These are phyloP conservation scores for Zizania latifolia DNA, from an alignment of 176 grass and related monocot species.

Conservation along the genomic window DNA sequence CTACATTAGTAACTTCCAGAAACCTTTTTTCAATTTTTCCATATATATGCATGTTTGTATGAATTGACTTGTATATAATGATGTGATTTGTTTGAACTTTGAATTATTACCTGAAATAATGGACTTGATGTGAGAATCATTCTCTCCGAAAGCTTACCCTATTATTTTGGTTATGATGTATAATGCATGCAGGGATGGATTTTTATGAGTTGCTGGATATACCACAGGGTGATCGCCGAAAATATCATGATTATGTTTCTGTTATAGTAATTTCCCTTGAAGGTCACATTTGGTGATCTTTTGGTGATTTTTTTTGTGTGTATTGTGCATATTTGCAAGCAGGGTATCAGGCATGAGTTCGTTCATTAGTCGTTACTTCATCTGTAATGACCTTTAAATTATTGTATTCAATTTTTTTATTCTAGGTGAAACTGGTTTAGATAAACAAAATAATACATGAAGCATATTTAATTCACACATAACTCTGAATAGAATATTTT, in stretches of 20 bases:
- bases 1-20: background rate
- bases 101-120: background rate
- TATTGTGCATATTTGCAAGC: background rate
- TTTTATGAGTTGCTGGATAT: slow-evolving; percentile 82
- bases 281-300: slow-evolving; percentile 73
- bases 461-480: too few species aligned
- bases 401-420: too few species aligned
- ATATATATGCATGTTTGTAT: background rate
- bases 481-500: too few species aligned
- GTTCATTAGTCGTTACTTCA: background rate
- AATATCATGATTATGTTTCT: slow-evolving; percentile 84
- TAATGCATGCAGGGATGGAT: slow-evolving; percentile 55
- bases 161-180: background rate
- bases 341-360: background rate
- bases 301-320: slow-evolving; percentile 12
- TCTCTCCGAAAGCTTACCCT: background rate
- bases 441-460: too few species aligned
- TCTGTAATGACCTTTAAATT: slow-evolving; percentile 12
- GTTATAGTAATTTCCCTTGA: slow-evolving; percentile 79
- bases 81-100: background rate
- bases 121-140: background rate
- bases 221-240: slow-evolving; percentile 66
- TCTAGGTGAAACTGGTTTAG: too few species aligned
- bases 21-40: background rate
- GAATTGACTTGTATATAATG: background rate